Percentiles rank a stretch among this genome's conserved stretches.
phyloP scores from a whole-genome alignment of 176 grass and related monocot species.

The Rhipidocladum racemiflorum region DNA sequence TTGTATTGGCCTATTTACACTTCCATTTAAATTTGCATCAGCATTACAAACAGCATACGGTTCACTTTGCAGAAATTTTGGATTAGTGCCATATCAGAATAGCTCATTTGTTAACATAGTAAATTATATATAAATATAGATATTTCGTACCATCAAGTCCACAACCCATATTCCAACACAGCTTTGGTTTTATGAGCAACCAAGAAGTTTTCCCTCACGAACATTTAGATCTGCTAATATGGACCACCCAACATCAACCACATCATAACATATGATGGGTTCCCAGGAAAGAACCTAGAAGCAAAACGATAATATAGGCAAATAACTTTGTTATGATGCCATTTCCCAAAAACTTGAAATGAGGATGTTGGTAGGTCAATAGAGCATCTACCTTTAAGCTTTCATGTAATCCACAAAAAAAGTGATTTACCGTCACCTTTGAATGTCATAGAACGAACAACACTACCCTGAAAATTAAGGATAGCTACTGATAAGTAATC shows the following conservation, averaged over 20 bases:
- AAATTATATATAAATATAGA: constrained; percentile 5
- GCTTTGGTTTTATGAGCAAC: constrained; percentile 90
- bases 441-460: constrained; percentile 81
- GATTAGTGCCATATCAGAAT: constrained; percentile 25
- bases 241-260: constrained; percentile 78
- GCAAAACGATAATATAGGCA: constrained; percentile 35
- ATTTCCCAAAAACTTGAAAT: background rate
- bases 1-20: constrained; percentile 32
- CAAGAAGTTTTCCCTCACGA: constrained; percentile 86
- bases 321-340: background rate
- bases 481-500: constrained; percentile 26
- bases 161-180: constrained; percentile 91
- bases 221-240: constrained; percentile 84
- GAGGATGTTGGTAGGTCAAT: background rate
- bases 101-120: constrained; percentile 18
- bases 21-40: constrained; percentile 46
- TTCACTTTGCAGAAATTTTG: constrained; percentile 60
- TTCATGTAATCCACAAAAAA: constrained; percentile 93
- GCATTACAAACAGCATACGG: constrained; percentile 42
- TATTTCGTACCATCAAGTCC: constrained; percentile 63
- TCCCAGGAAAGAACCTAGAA: constrained; percentile 92
- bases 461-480: constrained; percentile 61
- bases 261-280: constrained; percentile 76
- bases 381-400: constrained; percentile 72
- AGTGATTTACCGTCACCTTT: constrained; percentile 82